A percentile compares a stretch with the other conserved stretches of the same genome.
Conservation (phyloP, 192 early-diverging fungal species). For the Lobosporangium transversale region DNA sequence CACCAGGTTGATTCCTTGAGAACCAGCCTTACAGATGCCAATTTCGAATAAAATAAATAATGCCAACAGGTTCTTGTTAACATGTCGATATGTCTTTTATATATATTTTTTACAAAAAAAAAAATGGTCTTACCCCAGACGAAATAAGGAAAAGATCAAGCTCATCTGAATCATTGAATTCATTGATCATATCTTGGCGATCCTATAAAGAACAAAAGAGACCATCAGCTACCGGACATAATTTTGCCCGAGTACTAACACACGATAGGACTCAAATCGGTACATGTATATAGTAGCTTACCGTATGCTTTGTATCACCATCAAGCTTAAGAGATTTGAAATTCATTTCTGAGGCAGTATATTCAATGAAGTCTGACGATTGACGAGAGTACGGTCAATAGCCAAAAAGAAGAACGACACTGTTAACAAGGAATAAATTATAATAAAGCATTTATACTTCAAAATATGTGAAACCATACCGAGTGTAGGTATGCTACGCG, state of each 20-base stretch:
- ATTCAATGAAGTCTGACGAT: constrained; percentile 35
- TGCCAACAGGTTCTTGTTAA: too few relatives aligned
- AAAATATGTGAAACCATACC: constrained; percentile 42
- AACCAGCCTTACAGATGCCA: constrained; percentile 29
- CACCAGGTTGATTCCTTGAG: constrained; percentile 70
- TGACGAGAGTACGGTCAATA: not conserved
- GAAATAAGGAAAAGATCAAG: constrained; percentile 70
- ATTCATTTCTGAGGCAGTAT: not conserved
- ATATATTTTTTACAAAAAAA: too few relatives aligned
- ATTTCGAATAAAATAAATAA: not conserved
- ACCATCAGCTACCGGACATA: not conserved
- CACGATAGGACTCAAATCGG: not conserved
- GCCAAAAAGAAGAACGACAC: not conserved
- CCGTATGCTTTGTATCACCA: constrained; percentile 56
- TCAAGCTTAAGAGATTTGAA: constrained; percentile 61
- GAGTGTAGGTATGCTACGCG: constrained; percentile 74
- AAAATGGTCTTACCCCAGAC: constrained; percentile 55
- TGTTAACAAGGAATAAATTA: not conserved
- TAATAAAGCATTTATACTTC: too few relatives aligned
- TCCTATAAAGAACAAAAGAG: constrained; percentile 1
- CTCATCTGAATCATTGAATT: constrained; percentile 61
- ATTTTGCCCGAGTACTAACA: not conserved
- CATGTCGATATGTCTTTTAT: too few relatives aligned
- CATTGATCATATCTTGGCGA: constrained; percentile 70
- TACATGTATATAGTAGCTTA: too few relatives aligned